Conservation (phyloP, 805 yeast genomes). For the Saitoella complicata region DNA sequence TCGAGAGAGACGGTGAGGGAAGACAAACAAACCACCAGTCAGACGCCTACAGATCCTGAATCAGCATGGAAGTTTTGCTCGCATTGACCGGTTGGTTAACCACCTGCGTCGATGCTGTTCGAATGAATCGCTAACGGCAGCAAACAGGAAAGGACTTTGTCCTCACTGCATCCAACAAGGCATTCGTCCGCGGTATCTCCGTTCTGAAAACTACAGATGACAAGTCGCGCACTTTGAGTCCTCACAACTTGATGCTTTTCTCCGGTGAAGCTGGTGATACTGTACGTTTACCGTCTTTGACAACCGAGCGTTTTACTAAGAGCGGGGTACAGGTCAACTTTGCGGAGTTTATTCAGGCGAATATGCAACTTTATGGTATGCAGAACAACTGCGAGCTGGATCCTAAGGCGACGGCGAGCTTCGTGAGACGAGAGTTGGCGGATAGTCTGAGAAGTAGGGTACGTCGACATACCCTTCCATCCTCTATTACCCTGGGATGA, state of each 20-base stretch:
- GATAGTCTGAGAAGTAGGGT: constrained; percentile 69
- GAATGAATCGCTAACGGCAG: too few relatives aligned
- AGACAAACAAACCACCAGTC: too few relatives aligned
- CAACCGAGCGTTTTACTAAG: neutral
- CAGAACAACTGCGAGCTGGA: constrained; percentile 69
- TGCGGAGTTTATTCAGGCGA: constrained; percentile 88
- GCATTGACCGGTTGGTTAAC: too few relatives aligned
- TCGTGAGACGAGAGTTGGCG: constrained; percentile 77
- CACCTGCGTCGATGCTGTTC: too few relatives aligned
- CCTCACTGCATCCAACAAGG: constrained; percentile 84
- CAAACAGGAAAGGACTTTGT: constrained; percentile 41
- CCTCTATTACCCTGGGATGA: neutral
- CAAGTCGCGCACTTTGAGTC: constrained; percentile 59
- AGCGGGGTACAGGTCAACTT: constrained; percentile 41
- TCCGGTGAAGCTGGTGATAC: constrained; percentile 97
- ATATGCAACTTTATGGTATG: constrained; percentile 72
- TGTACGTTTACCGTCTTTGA: constrained; percentile 14
- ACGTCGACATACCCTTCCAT: too few relatives aligned
- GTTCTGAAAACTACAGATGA: constrained; percentile 63
- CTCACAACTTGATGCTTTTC: constrained; percentile 68
- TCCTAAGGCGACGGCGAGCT: constrained; percentile 76
- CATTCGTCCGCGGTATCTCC: constrained; percentile 81
- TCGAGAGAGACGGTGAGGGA: too few relatives aligned
- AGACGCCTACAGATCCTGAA: too few relatives aligned
- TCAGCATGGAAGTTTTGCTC: too few relatives aligned